Conservation (phyloP, 495 filamentous ascomycete species). For the Thozetella sp. region DNA sequence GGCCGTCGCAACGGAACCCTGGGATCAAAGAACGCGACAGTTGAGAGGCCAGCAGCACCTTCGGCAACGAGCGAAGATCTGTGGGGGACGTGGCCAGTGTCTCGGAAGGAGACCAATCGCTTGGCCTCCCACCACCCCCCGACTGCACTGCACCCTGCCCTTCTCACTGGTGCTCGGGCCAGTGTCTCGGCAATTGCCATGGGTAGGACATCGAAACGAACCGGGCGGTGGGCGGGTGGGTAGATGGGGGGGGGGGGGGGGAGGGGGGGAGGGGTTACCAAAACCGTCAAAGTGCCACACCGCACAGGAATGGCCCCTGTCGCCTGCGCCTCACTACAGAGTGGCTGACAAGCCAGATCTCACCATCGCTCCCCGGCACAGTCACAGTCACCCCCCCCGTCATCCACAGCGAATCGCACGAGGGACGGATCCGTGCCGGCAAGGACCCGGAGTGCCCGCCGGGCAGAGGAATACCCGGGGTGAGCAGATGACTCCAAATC, state of each 20-base stretch:
- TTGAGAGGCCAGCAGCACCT: no score
- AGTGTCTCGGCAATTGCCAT: not conserved
- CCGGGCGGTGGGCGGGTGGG: no score
- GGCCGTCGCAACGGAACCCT: no score
- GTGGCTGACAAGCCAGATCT: constrained; percentile 2
- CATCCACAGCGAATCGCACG: not conserved
- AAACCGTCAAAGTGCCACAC: not conserved
- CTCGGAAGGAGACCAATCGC: constrained; percentile 2
- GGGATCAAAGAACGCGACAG: no score
- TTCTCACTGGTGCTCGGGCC: not conserved
- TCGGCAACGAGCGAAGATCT: no score
- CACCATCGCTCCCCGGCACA: not conserved
- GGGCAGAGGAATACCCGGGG: not conserved
- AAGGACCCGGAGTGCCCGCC: not conserved
- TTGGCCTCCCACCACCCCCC: not conserved
- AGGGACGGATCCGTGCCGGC: not conserved
- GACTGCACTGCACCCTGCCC: not conserved
- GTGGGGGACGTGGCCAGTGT: not conserved
- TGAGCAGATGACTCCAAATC: constrained; percentile 2
- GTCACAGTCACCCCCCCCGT: not conserved
- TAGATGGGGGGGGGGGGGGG: no score
- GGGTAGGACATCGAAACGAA: no score
- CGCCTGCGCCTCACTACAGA: not conserved
- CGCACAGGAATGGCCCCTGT: not conserved
- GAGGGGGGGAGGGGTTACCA: no score